Conservation (phyloP, 2,329 filamentous ascomycete species). For the Parastagonospora nodorum region DNA sequence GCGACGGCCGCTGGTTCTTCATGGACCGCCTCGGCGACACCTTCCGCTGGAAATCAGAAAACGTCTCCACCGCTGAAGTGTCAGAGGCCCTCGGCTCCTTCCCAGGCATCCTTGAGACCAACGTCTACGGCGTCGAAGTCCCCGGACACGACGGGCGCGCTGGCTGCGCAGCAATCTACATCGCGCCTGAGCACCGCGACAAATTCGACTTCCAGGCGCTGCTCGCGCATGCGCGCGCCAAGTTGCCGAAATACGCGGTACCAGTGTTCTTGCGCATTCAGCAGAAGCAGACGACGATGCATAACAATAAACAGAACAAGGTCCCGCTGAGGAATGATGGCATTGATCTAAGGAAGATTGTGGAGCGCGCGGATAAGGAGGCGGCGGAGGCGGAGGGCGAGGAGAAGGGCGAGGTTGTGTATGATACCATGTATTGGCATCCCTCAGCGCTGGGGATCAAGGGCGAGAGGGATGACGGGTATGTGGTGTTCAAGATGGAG, state of each 20-base stretch:
- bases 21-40: conserved; percentile 56
- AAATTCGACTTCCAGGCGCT: conserved; percentile 61
- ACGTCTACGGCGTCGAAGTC: conserved; percentile 56
- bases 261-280: conserved; percentile 73
- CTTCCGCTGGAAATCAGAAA: conserved; percentile 57
- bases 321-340: conserved; percentile 70
- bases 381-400: conserved; percentile 43
- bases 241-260: conserved; percentile 74
- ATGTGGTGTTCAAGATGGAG: conserved; percentile 61
- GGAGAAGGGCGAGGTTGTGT: conserved; percentile 23
- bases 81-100: conserved; percentile 52
- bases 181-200: conserved; percentile 55
- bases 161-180: conserved; percentile 61
- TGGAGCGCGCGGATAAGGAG: conserved; percentile 45
- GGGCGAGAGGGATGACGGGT: conserved; percentile 49
- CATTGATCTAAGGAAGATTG: conserved; percentile 60
- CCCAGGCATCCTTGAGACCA: conserved; percentile 52
- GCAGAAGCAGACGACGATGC: conserved; percentile 63
- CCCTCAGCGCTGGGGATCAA: conserved; percentile 43
- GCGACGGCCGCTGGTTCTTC: conserved; percentile 55
- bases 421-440: conserved; percentile 59
- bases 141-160: conserved; percentile 59
- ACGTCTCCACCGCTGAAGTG: conserved; percentile 56
- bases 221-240: conserved; percentile 61
- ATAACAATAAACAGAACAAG: conserved; percentile 84